Evolutionary conservation across 495 filamentous ascomycete species (phyloP).

Genomic region (Halenospora varia): DNA sequence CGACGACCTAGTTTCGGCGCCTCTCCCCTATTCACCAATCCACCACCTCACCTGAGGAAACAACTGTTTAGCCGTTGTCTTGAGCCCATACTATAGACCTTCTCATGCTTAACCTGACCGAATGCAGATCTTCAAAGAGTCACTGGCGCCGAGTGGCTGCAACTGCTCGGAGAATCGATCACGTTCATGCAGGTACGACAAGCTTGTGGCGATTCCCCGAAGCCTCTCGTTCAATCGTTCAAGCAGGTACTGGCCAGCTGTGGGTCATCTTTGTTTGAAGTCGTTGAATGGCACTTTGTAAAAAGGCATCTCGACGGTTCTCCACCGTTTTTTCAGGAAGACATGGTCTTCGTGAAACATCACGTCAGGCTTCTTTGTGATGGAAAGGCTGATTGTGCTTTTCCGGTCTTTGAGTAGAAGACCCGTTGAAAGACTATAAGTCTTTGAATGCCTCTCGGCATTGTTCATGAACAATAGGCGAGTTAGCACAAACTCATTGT

Average conservation of each 20-base stretch:
- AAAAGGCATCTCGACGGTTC: neutral
- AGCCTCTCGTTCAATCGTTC: constrained; percentile 7
- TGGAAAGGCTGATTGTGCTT: neutral
- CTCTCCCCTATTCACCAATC: neutral
- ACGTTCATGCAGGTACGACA: neutral
- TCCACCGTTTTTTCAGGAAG: neutral
- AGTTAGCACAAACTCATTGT: too few relatives aligned
- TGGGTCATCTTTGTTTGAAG: neutral
- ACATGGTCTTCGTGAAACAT: constrained; percentile 1
- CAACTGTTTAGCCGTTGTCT: neutral
- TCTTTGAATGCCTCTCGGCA: neutral
- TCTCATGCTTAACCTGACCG: neutral
- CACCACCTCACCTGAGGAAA: neutral
- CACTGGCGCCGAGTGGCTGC: neutral
- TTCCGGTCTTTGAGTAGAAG: neutral
- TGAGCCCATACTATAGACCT: neutral
- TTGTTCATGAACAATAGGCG: too few relatives aligned
- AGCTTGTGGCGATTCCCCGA: neutral
- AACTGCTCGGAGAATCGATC: neutral
- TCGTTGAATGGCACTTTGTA: neutral
- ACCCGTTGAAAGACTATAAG: constrained; percentile 5
- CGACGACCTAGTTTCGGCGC: neutral
- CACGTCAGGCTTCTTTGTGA: neutral
- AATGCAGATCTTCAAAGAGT: neutral
- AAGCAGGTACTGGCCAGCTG: neutral